phyloP scores from a whole-genome alignment of 2,329 filamentous ascomycete genomes.

The Aureobasidium sp. region DNA sequence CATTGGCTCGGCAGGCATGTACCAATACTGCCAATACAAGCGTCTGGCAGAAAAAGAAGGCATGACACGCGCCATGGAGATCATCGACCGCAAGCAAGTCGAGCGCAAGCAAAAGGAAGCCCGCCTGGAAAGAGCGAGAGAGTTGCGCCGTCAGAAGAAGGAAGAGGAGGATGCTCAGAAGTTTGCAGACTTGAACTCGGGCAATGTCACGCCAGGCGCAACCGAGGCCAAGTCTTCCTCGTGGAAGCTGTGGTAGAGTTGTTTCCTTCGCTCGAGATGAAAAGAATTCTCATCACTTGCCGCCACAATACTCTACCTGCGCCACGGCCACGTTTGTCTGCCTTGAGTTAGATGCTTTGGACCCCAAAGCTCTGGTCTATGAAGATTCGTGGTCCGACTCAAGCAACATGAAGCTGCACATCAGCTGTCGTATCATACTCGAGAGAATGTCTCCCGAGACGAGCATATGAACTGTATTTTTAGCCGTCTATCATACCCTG shows the following conservation, averaged over 20 bases:
- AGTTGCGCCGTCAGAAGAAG: constrained; percentile 36
- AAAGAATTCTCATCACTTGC: not conserved
- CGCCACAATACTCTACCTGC: not conserved
- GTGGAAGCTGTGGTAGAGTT: constrained; percentile 31
- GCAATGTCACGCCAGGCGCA: constrained; percentile 7
- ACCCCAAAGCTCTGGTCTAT: not conserved
- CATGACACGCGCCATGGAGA: constrained; percentile 79
- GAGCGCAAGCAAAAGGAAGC: constrained; percentile 49
- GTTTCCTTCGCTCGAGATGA: not conserved
- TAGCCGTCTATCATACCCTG: constrained; percentile 10
- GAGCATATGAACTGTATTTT: constrained; percentile 3
- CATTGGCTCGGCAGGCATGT: constrained; percentile 61
- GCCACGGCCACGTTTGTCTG: not conserved
- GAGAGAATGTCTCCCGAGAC: not conserved
- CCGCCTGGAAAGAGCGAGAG: constrained; percentile 34
- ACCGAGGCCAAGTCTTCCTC: constrained; percentile 22
- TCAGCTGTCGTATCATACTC: not conserved
- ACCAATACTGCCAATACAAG: constrained; percentile 76
- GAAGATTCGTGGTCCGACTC: not conserved
- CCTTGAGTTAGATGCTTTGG: not conserved
- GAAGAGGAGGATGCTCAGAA: constrained; percentile 37
- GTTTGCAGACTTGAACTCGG: constrained; percentile 24
- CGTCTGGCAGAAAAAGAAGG: constrained; percentile 69
- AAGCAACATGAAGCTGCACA: not conserved
- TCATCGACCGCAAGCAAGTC: constrained; percentile 66